A percentile compares a stretch with the other conserved stretches of the same genome.
Evolutionary conservation across 148 eudicot species (phyloP).

Genomic region (Chenopodium suecicum): DNA sequence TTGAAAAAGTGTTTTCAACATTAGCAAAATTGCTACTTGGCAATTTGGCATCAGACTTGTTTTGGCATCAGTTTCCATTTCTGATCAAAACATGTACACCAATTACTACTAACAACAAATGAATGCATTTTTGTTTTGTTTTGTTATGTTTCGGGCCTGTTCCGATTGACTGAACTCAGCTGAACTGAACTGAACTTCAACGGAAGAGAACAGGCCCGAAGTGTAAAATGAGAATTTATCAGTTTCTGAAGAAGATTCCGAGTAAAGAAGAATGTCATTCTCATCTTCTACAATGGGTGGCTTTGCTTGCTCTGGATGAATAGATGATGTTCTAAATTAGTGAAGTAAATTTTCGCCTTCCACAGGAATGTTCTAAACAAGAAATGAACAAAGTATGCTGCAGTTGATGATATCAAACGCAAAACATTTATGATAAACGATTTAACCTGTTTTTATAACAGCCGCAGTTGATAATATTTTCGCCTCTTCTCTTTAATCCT

Average conservation of each 20-base stretch:
- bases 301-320: slow-evolving; percentile 41
- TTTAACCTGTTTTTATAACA: slow-evolving; percentile 54
- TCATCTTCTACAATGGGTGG: slow-evolving; percentile 44
- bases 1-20: slow-evolving; percentile 20
- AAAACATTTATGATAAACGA: neutral
- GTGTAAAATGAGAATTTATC: slow-evolving; percentile 32
- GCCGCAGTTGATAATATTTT: slow-evolving; percentile 21
- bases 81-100: slow-evolving; percentile 28
- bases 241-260: slow-evolving; percentile 76
- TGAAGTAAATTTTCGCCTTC: no score
- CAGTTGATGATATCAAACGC: neutral
- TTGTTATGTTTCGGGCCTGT: neutral
- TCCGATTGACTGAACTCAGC: no score
- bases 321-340: slow-evolving; percentile 27
- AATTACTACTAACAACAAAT: neutral
- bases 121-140: neutral
- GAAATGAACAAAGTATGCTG: neutral
- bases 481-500: slow-evolving; percentile 53
- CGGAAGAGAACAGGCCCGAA: neutral
- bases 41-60: slow-evolving; percentile 46
- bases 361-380: no score
- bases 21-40: slow-evolving; percentile 34
- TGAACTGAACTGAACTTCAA: no score
- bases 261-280: slow-evolving; percentile 46
- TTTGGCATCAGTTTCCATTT: slow-evolving; percentile 45